These are phyloP conservation scores for Glycyrrhiza uralensis DNA, from an alignment of 306 rosid genomes.

Conservation along the genomic window DNA sequence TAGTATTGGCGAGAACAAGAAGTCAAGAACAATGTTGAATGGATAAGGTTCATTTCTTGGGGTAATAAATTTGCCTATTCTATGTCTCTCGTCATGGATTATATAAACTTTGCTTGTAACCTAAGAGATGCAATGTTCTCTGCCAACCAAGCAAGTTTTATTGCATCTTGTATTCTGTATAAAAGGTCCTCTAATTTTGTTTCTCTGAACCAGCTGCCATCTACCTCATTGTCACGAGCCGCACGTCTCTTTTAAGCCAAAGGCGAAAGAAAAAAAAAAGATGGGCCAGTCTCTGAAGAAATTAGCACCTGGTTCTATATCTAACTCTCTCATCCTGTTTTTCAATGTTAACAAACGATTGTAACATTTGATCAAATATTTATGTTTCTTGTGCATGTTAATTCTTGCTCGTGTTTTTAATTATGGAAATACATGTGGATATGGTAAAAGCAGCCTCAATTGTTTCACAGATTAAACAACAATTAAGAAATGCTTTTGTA, in stretches of 20 bases:
- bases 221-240: neutral
- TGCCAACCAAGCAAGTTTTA: conserved; percentile 39
- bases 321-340: neutral
- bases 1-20: no score
- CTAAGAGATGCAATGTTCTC: conserved; percentile 46
- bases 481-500: no score
- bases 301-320: conserved; percentile 40
- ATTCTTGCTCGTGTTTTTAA: no score
- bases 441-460: no score
- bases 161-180: conserved; percentile 13
- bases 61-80: conserved; percentile 13
- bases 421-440: no score
- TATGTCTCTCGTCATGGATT: neutral
- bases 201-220: neutral
- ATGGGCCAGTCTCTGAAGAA: conserved; percentile 56
- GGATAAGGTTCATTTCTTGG: conserved; percentile 33
- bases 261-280: neutral
- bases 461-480: no score
- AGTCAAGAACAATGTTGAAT: conserved; percentile 17
- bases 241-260: neutral
- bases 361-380: neutral
- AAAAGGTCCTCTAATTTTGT: conserved; percentile 8
- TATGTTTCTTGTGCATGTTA: neutral
- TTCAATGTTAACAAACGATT: neutral
- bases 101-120: conserved; percentile 32